Evolutionary conservation across 2,329 filamentous ascomycete genomes (phyloP).

Genomic region (Bretziella fagacearum): DNA sequence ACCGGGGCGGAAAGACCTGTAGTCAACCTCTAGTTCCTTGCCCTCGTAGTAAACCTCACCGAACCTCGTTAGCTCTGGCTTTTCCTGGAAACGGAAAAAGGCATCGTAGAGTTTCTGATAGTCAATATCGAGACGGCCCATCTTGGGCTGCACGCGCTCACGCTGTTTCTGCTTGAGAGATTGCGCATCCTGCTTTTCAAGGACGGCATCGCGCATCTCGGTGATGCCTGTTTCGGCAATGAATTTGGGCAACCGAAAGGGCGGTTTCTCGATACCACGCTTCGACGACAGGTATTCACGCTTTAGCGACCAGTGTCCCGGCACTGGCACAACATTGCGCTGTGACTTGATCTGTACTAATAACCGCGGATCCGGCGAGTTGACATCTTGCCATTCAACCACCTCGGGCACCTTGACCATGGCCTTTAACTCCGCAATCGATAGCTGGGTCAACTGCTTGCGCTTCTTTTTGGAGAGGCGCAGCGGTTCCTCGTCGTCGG

Average conservation of each 20-base stretch:
- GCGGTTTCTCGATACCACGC: conserved; percentile 85
- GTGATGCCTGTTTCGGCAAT: conserved; percentile 95
- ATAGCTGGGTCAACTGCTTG: conserved; percentile 80
- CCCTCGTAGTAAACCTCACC: conserved; percentile 99
- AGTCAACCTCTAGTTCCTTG: conserved; percentile 93
- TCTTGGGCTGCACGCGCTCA: conserved; percentile 84
- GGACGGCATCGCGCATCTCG: conserved; percentile 91
- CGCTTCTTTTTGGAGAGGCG: conserved; percentile 79
- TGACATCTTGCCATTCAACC: conserved; percentile 94
- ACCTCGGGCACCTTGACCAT: conserved; percentile 80
- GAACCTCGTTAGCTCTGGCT: conserved; percentile 82
- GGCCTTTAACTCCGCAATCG: conserved; percentile 88
- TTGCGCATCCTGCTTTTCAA: conserved; percentile 90
- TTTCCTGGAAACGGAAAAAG: conserved; percentile 95
- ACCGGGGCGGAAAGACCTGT: conserved; percentile 75
- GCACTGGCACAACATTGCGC: conserved; percentile 89
- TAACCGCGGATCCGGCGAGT: conserved; percentile 71
- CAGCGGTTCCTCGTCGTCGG: conserved; percentile 56
- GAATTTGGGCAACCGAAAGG: conserved; percentile 85
- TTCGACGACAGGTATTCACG: conserved; percentile 95
- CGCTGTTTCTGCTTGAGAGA: conserved; percentile 88
- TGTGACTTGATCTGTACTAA: conserved; percentile 91
- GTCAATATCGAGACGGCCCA: conserved; percentile 94
- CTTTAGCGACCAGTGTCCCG: conserved; percentile 87
- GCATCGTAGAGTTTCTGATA: conserved; percentile 97